A percentile compares a stretch with the other conserved stretches of the same genome.
phyloP scores from a whole-genome alignment of 225 moss, liverwort and hornwort species.

The Pseudoscleropodium purum region DNA sequence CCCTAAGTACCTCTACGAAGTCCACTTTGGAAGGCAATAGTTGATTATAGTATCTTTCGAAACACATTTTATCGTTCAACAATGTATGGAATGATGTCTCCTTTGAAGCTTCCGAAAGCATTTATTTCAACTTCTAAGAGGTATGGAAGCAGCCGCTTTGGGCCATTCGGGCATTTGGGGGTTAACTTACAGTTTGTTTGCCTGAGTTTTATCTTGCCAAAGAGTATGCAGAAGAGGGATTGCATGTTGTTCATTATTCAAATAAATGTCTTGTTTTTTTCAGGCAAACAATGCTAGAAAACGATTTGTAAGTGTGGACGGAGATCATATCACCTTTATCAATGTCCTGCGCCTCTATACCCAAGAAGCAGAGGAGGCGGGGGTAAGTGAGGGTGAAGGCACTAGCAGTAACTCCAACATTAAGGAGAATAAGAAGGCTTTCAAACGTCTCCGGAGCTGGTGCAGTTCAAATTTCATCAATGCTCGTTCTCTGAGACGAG shows the following conservation, averaged over 20 bases:
- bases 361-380: conserved; percentile 57
- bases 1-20: not conserved
- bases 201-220: not conserved
- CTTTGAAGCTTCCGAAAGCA: not conserved
- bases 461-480: conserved; percentile 74
- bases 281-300: conserved; percentile 90
- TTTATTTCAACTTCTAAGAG: not conserved
- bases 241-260: not conserved
- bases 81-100: not conserved
- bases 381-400: conserved; percentile 24
- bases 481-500: conserved; percentile 71
- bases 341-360: conserved; percentile 79
- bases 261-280: not conserved
- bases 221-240: not conserved
- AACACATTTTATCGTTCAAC: not conserved
- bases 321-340: conserved; percentile 88
- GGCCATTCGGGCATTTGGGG: not conserved
- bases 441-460: conserved; percentile 76
- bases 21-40: not conserved
- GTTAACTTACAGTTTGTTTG: not conserved
- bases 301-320: conserved; percentile 72
- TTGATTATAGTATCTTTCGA: not conserved
- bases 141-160: not conserved
- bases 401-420: conserved; percentile 6
- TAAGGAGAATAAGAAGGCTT: conserved; percentile 38